Conservation (phyloP, 768 basidiomycete genomes). For the Lactarius hengduanensis region DNA sequence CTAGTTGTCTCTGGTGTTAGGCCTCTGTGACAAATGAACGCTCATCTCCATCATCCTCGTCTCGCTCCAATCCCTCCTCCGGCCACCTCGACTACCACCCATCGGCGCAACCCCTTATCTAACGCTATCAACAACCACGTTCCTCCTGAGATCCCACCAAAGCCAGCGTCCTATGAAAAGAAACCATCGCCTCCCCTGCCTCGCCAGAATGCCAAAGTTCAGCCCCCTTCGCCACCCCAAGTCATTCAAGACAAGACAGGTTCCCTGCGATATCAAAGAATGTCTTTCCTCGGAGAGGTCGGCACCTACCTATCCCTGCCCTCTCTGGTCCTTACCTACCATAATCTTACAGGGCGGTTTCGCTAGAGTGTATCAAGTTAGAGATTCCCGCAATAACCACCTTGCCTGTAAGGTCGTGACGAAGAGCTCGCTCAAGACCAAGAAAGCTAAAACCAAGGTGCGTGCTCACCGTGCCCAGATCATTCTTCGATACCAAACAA, state of each 20-base stretch:
- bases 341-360: slow-evolving; percentile 72
- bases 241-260: slow-evolving; percentile 66
- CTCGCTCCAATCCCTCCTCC: slow-evolving; percentile 26
- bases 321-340: not conserved
- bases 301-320: slow-evolving; percentile 32
- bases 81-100: slow-evolving; percentile 18
- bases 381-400: slow-evolving; percentile 59
- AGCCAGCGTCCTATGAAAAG: slow-evolving; percentile 18
- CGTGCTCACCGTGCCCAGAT: slow-evolving; percentile 21
- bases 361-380: slow-evolving; percentile 94
- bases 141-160: slow-evolving; percentile 19
- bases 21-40: slow-evolving; percentile 28
- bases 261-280: slow-evolving; percentile 57
- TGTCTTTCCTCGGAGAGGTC: slow-evolving; percentile 90
- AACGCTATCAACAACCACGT: slow-evolving; percentile 27
- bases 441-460: slow-evolving; percentile 97
- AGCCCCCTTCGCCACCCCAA: slow-evolving; percentile 78
- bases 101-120: slow-evolving; percentile 28
- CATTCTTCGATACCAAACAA: not conserved
- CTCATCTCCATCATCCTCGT: slow-evolving; percentile 21
- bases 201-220: slow-evolving; percentile 78
- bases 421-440: slow-evolving; percentile 88
- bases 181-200: slow-evolving; percentile 64
- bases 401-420: slow-evolving; percentile 94
- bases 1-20: slow-evolving; percentile 29